Percentiles rank a stretch among this genome's conserved stretches.
phyloP scores from a whole-genome alignment of 257 asterid genomes.

The Solanum boliviense region DNA sequence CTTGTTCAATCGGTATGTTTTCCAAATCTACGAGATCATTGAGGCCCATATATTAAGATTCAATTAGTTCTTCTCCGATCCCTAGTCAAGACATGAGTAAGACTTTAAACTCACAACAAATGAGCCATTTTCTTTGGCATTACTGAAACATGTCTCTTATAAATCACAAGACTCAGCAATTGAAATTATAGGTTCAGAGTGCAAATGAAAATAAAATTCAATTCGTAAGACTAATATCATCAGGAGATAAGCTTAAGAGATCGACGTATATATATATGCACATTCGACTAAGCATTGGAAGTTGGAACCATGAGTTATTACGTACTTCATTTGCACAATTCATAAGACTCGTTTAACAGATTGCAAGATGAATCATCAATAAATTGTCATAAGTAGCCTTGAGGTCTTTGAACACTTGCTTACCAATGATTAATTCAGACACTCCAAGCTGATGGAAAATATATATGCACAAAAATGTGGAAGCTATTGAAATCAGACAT shows the following conservation, averaged over 20 bases:
- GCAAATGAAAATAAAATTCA: neutral
- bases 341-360: neutral
- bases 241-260: neutral
- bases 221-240: neutral
- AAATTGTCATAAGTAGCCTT: no score
- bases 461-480: no score
- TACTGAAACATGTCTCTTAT: neutral
- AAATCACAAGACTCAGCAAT: neutral
- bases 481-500: neutral
- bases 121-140: neutral
- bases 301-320: no score
- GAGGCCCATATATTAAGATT: constrained; percentile 37
- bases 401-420: no score
- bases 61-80: neutral
- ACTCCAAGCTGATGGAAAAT: neutral
- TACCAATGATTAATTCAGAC: neutral
- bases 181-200: neutral
- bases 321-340: neutral
- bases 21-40: constrained; percentile 98
- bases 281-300: neutral
- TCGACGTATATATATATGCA: neutral
- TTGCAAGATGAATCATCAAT: neutral
- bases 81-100: neutral
- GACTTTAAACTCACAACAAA: neutral
- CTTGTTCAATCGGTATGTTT: constrained; percentile 83